Conservation (phyloP, 805 yeast species). For the Saturnispora bothae region DNA sequence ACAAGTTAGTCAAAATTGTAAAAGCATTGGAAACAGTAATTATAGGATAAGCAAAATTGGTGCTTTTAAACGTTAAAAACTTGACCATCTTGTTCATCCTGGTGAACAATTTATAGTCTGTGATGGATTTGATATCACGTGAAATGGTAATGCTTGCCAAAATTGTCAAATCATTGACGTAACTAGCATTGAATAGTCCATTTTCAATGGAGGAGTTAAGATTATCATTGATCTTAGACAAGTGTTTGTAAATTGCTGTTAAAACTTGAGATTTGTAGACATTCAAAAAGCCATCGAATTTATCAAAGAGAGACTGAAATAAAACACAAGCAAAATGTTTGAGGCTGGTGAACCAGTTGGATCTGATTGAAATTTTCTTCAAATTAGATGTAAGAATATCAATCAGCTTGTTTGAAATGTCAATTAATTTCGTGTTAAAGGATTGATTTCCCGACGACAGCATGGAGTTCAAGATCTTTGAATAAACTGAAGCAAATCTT, state of each 20-base stretch:
- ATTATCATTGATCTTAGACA: conserved; percentile 26
- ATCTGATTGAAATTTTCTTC: conserved; percentile 24
- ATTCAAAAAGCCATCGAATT: conserved; percentile 28
- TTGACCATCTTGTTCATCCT: conserved; percentile 25
- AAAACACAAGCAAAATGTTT: conserved; percentile 24
- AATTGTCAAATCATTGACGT: conserved; percentile 23
- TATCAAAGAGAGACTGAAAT: conserved; percentile 22
- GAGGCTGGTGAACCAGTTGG: conserved; percentile 24
- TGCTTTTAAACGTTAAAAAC: conserved; percentile 16
- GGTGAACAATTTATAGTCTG: conserved; percentile 23
- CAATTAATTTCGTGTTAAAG: conserved; percentile 24
- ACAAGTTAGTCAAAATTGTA: conserved; percentile 20
- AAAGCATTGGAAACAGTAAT: conserved; percentile 22
- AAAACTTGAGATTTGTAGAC: conserved; percentile 21
- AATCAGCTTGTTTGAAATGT: conserved; percentile 19
- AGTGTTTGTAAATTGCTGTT: conserved; percentile 23
- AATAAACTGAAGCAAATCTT: conserved; percentile 18
- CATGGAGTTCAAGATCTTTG: conserved; percentile 18
- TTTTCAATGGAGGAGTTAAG: conserved; percentile 25
- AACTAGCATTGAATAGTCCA: conserved; percentile 24
- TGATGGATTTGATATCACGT: conserved; percentile 20
- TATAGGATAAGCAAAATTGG: conserved; percentile 22
- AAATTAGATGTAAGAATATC: conserved; percentile 15
- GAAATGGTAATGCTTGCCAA: conserved; percentile 23
- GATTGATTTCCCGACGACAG: conserved; percentile 24